Evolutionary conservation across 257 asterid genomes (phyloP).

Genomic region (Leonotis leonurus): DNA sequence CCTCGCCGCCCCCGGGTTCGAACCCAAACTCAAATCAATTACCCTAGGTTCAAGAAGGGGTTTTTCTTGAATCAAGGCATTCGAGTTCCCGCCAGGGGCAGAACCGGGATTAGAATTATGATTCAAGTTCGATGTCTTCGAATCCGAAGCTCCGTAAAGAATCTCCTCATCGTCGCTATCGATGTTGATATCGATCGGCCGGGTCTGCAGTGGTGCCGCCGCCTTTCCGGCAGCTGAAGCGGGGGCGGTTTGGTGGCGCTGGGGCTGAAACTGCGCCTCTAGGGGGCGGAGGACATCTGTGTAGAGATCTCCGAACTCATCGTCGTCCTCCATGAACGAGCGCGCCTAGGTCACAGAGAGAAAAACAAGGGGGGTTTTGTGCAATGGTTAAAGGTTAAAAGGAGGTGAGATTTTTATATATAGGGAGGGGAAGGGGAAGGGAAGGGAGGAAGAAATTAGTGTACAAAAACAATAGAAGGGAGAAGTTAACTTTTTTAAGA

Average conservation of each 20-base stretch:
- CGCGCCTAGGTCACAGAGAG: slow-evolving; percentile 5
- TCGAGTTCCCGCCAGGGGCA: slow-evolving; percentile 13
- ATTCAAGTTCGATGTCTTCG: slow-evolving; percentile 17
- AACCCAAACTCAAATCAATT: slow-evolving; percentile 29
- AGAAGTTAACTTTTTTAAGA: neutral
- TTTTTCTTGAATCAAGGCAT: slow-evolving; percentile 19
- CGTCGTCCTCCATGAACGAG: slow-evolving; percentile 74
- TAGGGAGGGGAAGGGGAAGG: too few relatives aligned
- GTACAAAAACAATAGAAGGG: neutral
- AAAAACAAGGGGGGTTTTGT: too few relatives aligned
- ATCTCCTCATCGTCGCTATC: slow-evolving; percentile 44
- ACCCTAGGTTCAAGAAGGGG: slow-evolving; percentile 18
- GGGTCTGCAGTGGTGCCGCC: slow-evolving; percentile 21
- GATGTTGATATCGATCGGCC: slow-evolving; percentile 51
- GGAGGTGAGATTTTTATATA: too few relatives aligned
- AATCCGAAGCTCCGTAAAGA: too few relatives aligned
- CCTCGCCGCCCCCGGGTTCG: slow-evolving; percentile 15
- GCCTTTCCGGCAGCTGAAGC: neutral
- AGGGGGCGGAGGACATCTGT: slow-evolving; percentile 68
- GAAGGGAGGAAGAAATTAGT: neutral
- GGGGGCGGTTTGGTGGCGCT: neutral
- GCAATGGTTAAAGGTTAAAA: too few relatives aligned
- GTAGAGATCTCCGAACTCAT: slow-evolving; percentile 94
- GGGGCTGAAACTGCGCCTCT: slow-evolving; percentile 31
- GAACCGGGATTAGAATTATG: neutral